Percentiles rank a stretch among this genome's conserved stretches.
Conservation (phyloP, 108 stramenopile species). For the Chaetoceros tenuissimus region DNA sequence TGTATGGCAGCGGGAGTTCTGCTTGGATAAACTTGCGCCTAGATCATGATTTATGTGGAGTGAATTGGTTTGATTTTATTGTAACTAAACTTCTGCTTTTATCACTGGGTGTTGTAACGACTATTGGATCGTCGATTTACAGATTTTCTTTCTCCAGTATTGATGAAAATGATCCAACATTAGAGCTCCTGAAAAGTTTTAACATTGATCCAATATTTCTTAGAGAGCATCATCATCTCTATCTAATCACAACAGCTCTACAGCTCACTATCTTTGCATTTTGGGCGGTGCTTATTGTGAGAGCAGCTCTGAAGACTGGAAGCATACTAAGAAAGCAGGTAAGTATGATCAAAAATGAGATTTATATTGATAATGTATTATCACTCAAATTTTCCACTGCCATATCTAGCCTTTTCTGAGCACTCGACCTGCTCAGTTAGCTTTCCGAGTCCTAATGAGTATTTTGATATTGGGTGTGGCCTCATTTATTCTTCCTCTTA, state of each 20-base stretch:
- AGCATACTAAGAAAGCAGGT: slow-evolving; percentile 33
- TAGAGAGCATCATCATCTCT: slow-evolving; percentile 9
- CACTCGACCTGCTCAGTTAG: slow-evolving; percentile 73
- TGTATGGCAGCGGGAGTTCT: slow-evolving; percentile 47
- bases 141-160: slow-evolving; percentile 33
- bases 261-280: slow-evolving; percentile 40
- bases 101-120: slow-evolving; percentile 32
- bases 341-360: no score
- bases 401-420: slow-evolving; percentile 77
- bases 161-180: slow-evolving; percentile 10
- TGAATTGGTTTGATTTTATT: slow-evolving; percentile 62
- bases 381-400: no score
- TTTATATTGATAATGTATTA: no score
- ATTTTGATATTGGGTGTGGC: slow-evolving; percentile 26
- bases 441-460: slow-evolving; percentile 45
- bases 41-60: slow-evolving; percentile 55
- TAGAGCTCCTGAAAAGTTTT: slow-evolving; percentile 20
- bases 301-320: slow-evolving; percentile 46
- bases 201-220: slow-evolving; percentile 22
- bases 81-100: slow-evolving; percentile 52
- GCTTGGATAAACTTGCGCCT: slow-evolving; percentile 31
- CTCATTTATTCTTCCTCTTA: slow-evolving; percentile 18
- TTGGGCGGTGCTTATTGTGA: slow-evolving; percentile 45
- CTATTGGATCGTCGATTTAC: slow-evolving; percentile 30
- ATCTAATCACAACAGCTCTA: slow-evolving; percentile 39